Percentiles rank a stretch among this genome's conserved stretches.
Conservation (phyloP, 1,139 yeast species). For the Torulaspora globosa region DNA sequence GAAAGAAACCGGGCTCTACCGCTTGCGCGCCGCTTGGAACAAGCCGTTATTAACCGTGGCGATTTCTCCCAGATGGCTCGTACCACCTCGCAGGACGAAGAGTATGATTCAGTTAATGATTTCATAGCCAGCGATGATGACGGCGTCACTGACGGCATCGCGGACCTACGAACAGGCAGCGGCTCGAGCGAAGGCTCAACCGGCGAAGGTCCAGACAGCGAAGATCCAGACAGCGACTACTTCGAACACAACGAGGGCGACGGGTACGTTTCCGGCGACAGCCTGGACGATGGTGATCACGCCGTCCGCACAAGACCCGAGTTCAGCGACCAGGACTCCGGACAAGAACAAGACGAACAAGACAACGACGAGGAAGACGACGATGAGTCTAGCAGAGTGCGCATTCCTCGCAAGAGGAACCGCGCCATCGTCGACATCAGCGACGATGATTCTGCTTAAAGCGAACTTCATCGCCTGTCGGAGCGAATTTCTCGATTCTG, state of each 20-base stretch:
- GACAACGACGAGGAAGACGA: slow-evolving; percentile 11
- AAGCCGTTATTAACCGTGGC: not conserved
- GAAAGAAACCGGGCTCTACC: not conserved
- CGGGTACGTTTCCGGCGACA: slow-evolving; percentile 25
- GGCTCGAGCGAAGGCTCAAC: not conserved
- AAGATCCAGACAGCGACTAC: slow-evolving; percentile 22
- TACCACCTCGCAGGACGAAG: not conserved
- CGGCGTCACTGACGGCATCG: slow-evolving; percentile 14
- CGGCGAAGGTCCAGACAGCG: slow-evolving; percentile 5
- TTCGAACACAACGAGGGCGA: slow-evolving; percentile 25
- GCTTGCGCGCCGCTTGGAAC: not conserved
- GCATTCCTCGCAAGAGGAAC: slow-evolving; percentile 16
- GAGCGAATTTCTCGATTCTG: slow-evolving; percentile 9
- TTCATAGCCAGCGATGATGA: slow-evolving; percentile 12
- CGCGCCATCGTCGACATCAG: slow-evolving; percentile 28
- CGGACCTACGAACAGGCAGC: slow-evolving; percentile 5
- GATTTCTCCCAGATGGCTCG: not conserved
- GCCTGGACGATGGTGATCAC: slow-evolving; percentile 18
- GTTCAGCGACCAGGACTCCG: slow-evolving; percentile 12
- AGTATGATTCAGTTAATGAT: slow-evolving; percentile 4
- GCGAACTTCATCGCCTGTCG: not conserved
- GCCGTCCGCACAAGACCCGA: slow-evolving; percentile 3
- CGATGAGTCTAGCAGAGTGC: slow-evolving; percentile 9
- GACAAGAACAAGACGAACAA: not conserved
- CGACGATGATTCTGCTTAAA: slow-evolving; percentile 24